phyloP scores from a whole-genome alignment of 257 asterid species.

The Handroanthus guayacan region DNA sequence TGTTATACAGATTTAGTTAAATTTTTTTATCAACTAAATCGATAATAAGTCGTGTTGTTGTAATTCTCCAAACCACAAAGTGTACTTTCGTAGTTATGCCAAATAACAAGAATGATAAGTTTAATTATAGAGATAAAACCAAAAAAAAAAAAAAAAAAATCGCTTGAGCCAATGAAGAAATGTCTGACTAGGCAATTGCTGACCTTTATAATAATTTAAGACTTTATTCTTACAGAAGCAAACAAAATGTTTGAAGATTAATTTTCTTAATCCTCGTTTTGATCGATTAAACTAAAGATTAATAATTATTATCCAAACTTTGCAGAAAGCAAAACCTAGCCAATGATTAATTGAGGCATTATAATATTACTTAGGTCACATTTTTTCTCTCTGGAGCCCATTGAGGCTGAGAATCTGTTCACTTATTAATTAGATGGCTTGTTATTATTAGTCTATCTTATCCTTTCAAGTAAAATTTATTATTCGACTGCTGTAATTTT shows the following conservation, averaged over 20 bases:
- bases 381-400: neutral
- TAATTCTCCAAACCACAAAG: no score
- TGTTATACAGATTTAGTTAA: no score
- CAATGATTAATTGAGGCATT: neutral
- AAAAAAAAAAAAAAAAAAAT: no score
- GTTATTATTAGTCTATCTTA: neutral
- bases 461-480: conserved; percentile 35
- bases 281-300: neutral
- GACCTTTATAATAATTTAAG: conserved; percentile 37
- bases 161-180: neutral
- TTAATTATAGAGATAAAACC: no score
- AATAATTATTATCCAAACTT: neutral
- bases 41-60: no score
- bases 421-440: neutral
- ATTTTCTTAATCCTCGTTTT: conserved; percentile 18
- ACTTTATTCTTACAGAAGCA: conserved; percentile 30
- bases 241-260: conserved; percentile 43
- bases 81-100: no score
- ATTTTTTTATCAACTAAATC: no score
- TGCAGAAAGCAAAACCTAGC: neutral
- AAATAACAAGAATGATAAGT: no score
- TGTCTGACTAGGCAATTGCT: conserved; percentile 34
- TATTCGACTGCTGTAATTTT: conserved; percentile 18
- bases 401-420: conserved; percentile 29
- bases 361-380: neutral